Evolutionary conservation across 768 basidiomycete species (phyloP).

Genomic region (Phaffia tasmanica): DNA sequence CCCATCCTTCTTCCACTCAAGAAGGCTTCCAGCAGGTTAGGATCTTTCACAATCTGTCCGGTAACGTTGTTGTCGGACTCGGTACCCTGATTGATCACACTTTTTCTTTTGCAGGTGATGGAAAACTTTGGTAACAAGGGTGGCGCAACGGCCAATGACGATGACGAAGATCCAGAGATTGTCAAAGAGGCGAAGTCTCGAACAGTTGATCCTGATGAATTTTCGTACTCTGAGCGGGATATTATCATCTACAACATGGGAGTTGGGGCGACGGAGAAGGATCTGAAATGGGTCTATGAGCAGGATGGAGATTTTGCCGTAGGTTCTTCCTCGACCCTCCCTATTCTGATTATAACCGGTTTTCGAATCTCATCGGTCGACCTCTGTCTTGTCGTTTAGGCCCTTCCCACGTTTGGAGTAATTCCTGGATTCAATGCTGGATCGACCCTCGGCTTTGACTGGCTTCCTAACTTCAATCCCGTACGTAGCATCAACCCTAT

Average conservation of each 20-base stretch:
- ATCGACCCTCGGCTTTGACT: constrained; percentile 43
- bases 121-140: constrained; percentile 50
- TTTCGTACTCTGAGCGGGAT: constrained; percentile 74
- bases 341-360: background rate
- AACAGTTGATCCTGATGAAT: constrained; percentile 46
- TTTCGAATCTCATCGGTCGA: background rate
- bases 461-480: constrained; percentile 89
- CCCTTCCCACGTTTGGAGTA: constrained; percentile 89
- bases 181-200: constrained; percentile 71
- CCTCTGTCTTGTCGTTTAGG: constrained; percentile 33
- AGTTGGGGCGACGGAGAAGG: constrained; percentile 82
- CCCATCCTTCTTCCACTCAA: constrained; percentile 59
- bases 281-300: constrained; percentile 85
- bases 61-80: background rate
- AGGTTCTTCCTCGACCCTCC: constrained; percentile 16
- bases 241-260: constrained; percentile 92
- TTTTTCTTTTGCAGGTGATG: constrained; percentile 41
- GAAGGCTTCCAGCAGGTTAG: constrained; percentile 67
- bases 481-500: constrained; percentile 43
- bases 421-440: constrained; percentile 78
- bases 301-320: constrained; percentile 64
- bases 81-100: background rate
- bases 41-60: background rate
- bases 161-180: constrained; percentile 63
- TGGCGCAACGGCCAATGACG: constrained; percentile 28